Evolutionary conservation across 2,329 filamentous ascomycete genomes (phyloP).

Genomic region (Cadophora luteo-olivacea): DNA sequence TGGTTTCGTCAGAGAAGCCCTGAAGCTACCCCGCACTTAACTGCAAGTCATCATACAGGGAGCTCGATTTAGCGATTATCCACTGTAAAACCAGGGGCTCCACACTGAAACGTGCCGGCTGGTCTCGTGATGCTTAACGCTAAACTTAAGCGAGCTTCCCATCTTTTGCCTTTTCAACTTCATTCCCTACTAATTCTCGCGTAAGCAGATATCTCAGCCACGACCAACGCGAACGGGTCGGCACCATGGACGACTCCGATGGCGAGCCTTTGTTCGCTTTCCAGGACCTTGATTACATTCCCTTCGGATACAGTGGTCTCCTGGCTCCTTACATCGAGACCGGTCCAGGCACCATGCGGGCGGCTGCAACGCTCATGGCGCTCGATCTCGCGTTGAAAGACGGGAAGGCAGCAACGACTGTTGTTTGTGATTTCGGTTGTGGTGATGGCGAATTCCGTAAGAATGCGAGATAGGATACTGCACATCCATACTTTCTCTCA

Average conservation of each 20-base stretch:
- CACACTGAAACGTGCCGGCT: too few species aligned
- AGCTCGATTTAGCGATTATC: background rate
- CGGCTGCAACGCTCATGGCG: constrained; percentile 37
- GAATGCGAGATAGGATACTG: constrained; percentile 1
- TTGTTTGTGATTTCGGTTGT: constrained; percentile 37
- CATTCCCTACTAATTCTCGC: background rate
- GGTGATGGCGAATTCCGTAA: constrained; percentile 38
- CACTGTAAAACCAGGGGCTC: background rate
- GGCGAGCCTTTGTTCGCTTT: constrained; percentile 40
- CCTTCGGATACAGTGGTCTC: constrained; percentile 30
- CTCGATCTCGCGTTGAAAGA: constrained; percentile 21
- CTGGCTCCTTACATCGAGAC: constrained; percentile 38
- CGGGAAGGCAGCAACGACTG: constrained; percentile 22
- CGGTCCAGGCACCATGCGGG: constrained; percentile 33
- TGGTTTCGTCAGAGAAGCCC: background rate
- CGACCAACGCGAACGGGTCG: background rate
- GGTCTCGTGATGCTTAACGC: background rate
- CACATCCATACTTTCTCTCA: constrained; percentile 9
- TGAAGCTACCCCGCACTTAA: background rate
- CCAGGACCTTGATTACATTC: constrained; percentile 39
- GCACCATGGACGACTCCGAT: constrained; percentile 10
- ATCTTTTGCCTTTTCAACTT: background rate
- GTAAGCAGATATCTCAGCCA: background rate
- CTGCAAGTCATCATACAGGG: background rate
- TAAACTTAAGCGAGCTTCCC: background rate